phyloP scores from a whole-genome alignment of 2,329 filamentous ascomycete genomes.

The Penicillium sp. region DNA sequence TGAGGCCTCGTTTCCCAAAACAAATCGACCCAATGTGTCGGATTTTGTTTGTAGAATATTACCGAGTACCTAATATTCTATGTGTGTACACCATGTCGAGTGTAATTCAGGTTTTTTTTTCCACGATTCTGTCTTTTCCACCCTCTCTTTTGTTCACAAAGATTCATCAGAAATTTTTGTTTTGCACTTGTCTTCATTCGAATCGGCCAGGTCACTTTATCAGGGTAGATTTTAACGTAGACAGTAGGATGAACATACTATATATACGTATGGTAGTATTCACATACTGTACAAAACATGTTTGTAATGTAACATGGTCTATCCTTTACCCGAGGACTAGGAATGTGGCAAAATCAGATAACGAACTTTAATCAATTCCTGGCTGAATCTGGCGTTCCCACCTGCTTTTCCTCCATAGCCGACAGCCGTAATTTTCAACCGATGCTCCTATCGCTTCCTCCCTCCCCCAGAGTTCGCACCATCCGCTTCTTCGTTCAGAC shows the following conservation, averaged over 20 bases:
- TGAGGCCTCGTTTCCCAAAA: not conserved
- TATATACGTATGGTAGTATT: not conserved
- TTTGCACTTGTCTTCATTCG: no score
- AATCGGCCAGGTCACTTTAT: no score
- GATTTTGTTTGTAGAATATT: no score
- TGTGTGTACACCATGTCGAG: no score
- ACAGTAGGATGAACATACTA: not conserved
- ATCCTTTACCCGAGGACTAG: slow-evolving; percentile 5
- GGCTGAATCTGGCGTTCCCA: slow-evolving; percentile 9
- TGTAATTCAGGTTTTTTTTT: no score
- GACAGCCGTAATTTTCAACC: slow-evolving; percentile 16
- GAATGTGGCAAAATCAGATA: slow-evolving; percentile 30
- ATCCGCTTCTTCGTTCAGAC: not conserved
- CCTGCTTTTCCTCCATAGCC: slow-evolving; percentile 10
- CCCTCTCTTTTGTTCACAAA: no score
- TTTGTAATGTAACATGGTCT: not conserved
- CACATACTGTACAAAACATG: not conserved
- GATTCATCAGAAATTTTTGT: no score
- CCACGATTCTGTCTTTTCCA: no score
- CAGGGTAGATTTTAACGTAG: no score
- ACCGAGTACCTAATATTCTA: no score
- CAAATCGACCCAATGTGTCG: no score
- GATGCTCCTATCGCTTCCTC: not conserved
- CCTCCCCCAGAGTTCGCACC: slow-evolving; percentile 4
- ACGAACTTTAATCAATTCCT: slow-evolving; percentile 8